These are phyloP conservation scores for Pythium monospermum DNA, from an alignment of 352 stramenopile species.

Conservation along the genomic window DNA sequence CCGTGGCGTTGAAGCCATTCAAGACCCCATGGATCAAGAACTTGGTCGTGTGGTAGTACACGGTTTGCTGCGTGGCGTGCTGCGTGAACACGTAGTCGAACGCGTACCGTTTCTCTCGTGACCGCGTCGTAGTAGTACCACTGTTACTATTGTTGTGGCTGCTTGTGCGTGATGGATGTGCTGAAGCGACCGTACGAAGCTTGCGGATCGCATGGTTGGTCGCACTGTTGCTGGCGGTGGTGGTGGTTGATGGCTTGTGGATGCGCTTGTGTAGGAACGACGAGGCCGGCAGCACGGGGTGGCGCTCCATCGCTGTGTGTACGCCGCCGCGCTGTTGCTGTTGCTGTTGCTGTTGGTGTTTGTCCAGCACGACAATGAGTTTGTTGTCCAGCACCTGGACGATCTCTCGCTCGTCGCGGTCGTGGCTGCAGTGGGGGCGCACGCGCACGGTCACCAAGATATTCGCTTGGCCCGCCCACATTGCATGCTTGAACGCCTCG, in stretches of 20 bases:
- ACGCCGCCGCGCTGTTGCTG: conserved; percentile 1
- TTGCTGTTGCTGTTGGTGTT: conserved; percentile 3
- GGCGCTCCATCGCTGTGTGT: neutral
- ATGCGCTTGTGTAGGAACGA: neutral
- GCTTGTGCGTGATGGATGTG: conserved; percentile 5
- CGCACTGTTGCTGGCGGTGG: no score
- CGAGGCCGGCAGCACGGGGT: neutral
- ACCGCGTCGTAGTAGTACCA: conserved; percentile 17
- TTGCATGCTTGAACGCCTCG: conserved; percentile 66
- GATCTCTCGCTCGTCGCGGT: conserved; percentile 64
- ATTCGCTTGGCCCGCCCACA: conserved; percentile 86
- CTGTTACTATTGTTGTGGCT: conserved; percentile 4
- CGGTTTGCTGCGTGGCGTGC: conserved; percentile 55
- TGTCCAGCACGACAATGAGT: conserved; percentile 82
- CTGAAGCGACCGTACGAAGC: conserved; percentile 28
- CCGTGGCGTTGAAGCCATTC: conserved; percentile 88
- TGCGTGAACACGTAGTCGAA: conserved; percentile 88
- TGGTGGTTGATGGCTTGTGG: no score
- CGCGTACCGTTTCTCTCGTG: conserved; percentile 78
- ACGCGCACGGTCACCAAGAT: conserved; percentile 88
- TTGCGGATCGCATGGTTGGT: conserved; percentile 28
- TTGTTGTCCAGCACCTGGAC: conserved; percentile 83
- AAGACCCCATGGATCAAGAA: conserved; percentile 86
- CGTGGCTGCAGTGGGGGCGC: conserved; percentile 71
- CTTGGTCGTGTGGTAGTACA: conserved; percentile 87